phyloP scores from a whole-genome alignment of 202 grass and related monocot genomes.

The Setaria viridis region DNA sequence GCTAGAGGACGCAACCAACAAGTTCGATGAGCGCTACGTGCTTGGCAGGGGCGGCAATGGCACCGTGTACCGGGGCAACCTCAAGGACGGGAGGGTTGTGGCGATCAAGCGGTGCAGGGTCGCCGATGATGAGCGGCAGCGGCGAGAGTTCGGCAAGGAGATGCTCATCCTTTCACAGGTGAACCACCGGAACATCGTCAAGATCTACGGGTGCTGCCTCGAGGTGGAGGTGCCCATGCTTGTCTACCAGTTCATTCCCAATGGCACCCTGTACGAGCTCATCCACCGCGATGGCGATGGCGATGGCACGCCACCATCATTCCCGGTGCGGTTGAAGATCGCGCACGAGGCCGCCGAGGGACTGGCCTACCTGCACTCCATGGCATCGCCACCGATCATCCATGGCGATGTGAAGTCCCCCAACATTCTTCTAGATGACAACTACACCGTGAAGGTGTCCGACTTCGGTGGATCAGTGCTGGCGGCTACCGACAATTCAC shows the following conservation, averaged over 20 bases:
- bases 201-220: slow-evolving; percentile 7
- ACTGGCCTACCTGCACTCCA: neutral
- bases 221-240: neutral
- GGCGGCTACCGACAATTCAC: neutral
- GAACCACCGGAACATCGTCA: neutral
- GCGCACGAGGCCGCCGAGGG: neutral
- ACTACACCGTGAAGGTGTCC: neutral
- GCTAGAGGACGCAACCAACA: neutral
- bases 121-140: neutral
- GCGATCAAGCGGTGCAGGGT: neutral
- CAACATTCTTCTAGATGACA: neutral
- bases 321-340: neutral
- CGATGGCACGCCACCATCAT: neutral
- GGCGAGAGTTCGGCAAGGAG: neutral
- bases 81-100: neutral
- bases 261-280: neutral
- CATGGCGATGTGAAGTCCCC: neutral
- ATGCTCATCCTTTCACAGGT: neutral
- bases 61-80: neutral
- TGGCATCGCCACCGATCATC: neutral
- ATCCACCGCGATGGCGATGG: neutral
- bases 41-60: neutral
- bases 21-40: neutral
- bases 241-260: neutral
- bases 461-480: neutral